phyloP scores from a whole-genome alignment of 2,329 filamentous ascomycete genomes.

The Trichoderma sp. region DNA sequence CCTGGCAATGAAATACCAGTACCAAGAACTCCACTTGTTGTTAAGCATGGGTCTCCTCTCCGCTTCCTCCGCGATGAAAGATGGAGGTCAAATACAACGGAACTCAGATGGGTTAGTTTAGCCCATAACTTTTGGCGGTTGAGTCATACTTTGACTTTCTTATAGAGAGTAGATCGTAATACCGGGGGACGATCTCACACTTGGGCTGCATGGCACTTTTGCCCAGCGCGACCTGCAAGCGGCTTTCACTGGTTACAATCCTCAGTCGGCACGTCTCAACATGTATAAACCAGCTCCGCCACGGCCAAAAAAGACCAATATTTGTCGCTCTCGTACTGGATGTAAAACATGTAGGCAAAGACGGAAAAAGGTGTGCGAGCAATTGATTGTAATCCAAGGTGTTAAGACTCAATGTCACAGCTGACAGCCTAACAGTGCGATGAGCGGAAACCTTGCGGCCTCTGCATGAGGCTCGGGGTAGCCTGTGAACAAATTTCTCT shows the following conservation, averaged over 20 bases:
- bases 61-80: too few species aligned
- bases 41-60: too few species aligned
- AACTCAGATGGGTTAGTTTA: too few species aligned
- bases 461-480: neutral
- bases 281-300: neutral
- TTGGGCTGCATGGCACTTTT: neutral
- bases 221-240: neutral
- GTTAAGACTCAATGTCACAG: neutral
- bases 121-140: neutral
- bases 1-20: too few species aligned
- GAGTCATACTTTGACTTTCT: neutral
- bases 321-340: neutral
- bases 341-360: neutral
- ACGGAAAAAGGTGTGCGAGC: neutral
- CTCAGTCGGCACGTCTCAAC: neutral
- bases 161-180: neutral
- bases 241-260: neutral
- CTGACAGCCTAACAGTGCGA: neutral
- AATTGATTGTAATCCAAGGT: neutral
- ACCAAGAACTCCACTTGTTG: too few species aligned
- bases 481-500: neutral
- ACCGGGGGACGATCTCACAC: neutral
- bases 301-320: neutral
- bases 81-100: too few species aligned
- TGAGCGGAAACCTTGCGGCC: neutral